Evolutionary conservation across 495 filamentous ascomycete genomes (phyloP).

Genomic region (Penicillium argentinense): DNA sequence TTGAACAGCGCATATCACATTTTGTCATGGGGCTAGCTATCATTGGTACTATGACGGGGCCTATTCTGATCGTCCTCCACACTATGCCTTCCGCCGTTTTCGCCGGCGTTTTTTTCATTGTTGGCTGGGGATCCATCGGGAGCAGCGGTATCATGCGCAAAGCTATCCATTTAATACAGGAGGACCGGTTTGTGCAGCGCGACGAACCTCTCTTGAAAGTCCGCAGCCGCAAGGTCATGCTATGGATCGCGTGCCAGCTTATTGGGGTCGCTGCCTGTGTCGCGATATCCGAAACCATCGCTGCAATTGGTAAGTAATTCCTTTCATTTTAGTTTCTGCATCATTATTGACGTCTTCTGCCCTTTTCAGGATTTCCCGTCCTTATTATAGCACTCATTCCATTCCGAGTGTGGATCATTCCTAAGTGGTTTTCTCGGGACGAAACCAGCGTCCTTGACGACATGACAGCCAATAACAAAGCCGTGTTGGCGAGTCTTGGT

Average conservation of each 20-base stretch:
- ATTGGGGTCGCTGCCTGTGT: slow-evolving; percentile 74
- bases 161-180: slow-evolving; percentile 62
- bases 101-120: slow-evolving; percentile 83
- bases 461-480: slow-evolving; percentile 71
- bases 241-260: slow-evolving; percentile 69
- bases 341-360: not conserved
- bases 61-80: slow-evolving; percentile 70
- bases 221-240: slow-evolving; percentile 54
- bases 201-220: slow-evolving; percentile 60
- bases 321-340: not conserved
- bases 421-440: slow-evolving; percentile 57
- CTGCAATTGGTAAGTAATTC: slow-evolving; percentile 61
- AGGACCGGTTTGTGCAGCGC: slow-evolving; percentile 55
- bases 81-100: slow-evolving; percentile 78
- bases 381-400: slow-evolving; percentile 76
- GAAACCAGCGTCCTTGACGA: slow-evolving; percentile 56
- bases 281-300: slow-evolving; percentile 85
- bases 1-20: slow-evolving; percentile 82
- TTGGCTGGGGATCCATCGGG: slow-evolving; percentile 70
- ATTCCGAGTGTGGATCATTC: slow-evolving; percentile 62
- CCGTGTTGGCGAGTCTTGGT: slow-evolving; percentile 66
- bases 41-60: slow-evolving; percentile 63
- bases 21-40: slow-evolving; percentile 74
- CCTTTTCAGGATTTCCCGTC: slow-evolving; percentile 59
- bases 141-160: slow-evolving; percentile 74